A percentile compares a stretch with the other conserved stretches of the same genome.
phyloP scores from a whole-genome alignment of 1,284 basidiomycete species.

The Stereum hirsutum region DNA sequence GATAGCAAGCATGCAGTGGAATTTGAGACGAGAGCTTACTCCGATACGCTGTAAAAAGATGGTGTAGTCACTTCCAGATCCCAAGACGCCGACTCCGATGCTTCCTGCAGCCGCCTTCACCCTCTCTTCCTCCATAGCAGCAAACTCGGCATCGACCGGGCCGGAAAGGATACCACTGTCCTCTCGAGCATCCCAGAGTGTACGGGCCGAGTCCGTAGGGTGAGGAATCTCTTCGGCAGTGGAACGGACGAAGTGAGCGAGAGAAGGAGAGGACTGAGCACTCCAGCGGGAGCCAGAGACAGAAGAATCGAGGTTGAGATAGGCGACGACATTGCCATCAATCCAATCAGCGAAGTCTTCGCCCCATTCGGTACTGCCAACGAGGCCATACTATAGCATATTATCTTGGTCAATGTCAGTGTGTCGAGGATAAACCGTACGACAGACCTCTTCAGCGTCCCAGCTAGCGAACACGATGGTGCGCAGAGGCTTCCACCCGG shows the following conservation, averaged over 20 bases:
- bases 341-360: conserved; percentile 87
- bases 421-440: neutral
- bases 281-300: conserved; percentile 59
- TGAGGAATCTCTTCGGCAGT: conserved; percentile 65
- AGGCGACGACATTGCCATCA: conserved; percentile 70
- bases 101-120: conserved; percentile 15
- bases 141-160: conserved; percentile 21
- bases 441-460: conserved; percentile 82
- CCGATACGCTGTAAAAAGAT: conserved; percentile 67
- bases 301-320: conserved; percentile 73
- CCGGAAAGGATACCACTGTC: conserved; percentile 47
- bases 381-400: conserved; percentile 60
- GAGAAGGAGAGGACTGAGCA: conserved; percentile 58
- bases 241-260: conserved; percentile 65
- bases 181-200: conserved; percentile 57
- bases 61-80: conserved; percentile 69
- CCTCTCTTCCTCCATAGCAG: conserved; percentile 16
- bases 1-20: neutral
- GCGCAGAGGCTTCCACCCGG: conserved; percentile 85
- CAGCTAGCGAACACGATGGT: conserved; percentile 87
- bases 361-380: conserved; percentile 85
- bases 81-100: conserved; percentile 30
- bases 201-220: conserved; percentile 40
- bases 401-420: neutral
- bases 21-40: conserved; percentile 19